Evolutionary conservation across 2,329 filamentous ascomycete species (phyloP).

Genomic region (Zasmidium citrigriseum): DNA sequence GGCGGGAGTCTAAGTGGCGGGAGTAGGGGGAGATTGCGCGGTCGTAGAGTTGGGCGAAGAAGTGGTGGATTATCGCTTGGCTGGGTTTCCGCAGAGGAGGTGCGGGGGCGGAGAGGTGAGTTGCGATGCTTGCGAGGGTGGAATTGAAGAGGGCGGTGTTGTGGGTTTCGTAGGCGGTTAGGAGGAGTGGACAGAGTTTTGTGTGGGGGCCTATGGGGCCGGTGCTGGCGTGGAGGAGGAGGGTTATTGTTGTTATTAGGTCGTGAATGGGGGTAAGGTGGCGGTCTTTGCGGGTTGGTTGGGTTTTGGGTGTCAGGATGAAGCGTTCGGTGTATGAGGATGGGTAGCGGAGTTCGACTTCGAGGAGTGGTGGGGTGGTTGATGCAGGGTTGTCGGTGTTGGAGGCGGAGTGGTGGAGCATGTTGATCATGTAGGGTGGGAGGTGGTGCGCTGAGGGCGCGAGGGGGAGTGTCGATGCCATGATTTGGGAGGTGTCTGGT

Average conservation of each 20-base stretch:
- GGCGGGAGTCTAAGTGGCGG: slow-evolving; percentile 73
- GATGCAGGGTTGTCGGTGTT: background rate
- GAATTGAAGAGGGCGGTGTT: background rate
- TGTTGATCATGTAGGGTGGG: slow-evolving; percentile 5
- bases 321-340: slow-evolving; percentile 10
- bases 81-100: background rate
- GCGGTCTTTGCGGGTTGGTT: background rate
- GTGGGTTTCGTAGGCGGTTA: background rate
- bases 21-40: slow-evolving; percentile 78
- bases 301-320: background rate
- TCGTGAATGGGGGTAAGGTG: slow-evolving; percentile 4
- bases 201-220: background rate
- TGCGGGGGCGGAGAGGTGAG: background rate
- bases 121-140: background rate
- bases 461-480: background rate
- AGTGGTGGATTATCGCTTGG: slow-evolving; percentile 53
- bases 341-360: slow-evolving; percentile 6
- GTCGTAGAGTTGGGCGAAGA: slow-evolving; percentile 77
- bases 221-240: background rate
- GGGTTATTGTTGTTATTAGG: background rate
- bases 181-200: background rate
- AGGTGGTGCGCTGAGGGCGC: background rate
- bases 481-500: background rate
- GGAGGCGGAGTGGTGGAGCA: slow-evolving; percentile 8
- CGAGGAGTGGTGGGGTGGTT: background rate